phyloP scores from a whole-genome alignment of 176 grass and related monocot genomes.

The Saccharum officinarum region DNA sequence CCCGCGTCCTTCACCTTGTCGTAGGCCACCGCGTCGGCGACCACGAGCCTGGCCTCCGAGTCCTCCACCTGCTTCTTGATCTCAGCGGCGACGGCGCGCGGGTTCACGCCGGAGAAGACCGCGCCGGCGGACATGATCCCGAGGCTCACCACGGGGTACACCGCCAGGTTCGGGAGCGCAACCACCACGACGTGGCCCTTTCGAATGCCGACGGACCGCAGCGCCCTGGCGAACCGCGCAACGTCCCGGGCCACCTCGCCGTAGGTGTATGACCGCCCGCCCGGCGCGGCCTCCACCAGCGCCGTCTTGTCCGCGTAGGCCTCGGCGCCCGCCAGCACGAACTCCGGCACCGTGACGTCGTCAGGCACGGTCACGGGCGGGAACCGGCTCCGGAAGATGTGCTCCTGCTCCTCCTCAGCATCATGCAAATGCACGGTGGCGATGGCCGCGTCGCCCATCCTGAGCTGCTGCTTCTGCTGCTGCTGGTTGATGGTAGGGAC shows the following conservation, averaged over 20 bases:
- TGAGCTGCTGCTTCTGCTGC: not conserved
- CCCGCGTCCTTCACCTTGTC: slow-evolving; percentile 70
- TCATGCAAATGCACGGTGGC: not conserved
- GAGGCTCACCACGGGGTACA: slow-evolving; percentile 29
- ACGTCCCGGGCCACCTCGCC: slow-evolving; percentile 55
- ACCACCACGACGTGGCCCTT: too few relatives aligned
- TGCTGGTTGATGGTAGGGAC: not conserved
- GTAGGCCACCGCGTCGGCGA: slow-evolving; percentile 54
- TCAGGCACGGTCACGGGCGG: slow-evolving; percentile 59
- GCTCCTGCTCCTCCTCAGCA: slow-evolving; percentile 25
- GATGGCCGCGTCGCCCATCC: slow-evolving; percentile 48
- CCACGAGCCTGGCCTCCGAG: slow-evolving; percentile 70
- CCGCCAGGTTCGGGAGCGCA: too few relatives aligned
- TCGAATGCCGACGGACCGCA: too few relatives aligned
- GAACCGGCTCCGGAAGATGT: slow-evolving; percentile 76
- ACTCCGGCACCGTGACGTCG: slow-evolving; percentile 70
- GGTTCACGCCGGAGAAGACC: too few relatives aligned
- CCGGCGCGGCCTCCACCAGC: slow-evolving; percentile 57
- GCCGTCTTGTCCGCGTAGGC: slow-evolving; percentile 66
- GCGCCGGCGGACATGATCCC: too few relatives aligned
- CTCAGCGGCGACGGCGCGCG: too few relatives aligned
- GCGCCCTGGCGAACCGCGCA: slow-evolving; percentile 38
- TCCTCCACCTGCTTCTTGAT: slow-evolving; percentile 18
- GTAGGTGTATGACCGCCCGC: slow-evolving; percentile 66
- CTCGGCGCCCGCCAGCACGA: slow-evolving; percentile 61